Conservation (phyloP, 306 rosid species). For the Trifolium subterraneum region DNA sequence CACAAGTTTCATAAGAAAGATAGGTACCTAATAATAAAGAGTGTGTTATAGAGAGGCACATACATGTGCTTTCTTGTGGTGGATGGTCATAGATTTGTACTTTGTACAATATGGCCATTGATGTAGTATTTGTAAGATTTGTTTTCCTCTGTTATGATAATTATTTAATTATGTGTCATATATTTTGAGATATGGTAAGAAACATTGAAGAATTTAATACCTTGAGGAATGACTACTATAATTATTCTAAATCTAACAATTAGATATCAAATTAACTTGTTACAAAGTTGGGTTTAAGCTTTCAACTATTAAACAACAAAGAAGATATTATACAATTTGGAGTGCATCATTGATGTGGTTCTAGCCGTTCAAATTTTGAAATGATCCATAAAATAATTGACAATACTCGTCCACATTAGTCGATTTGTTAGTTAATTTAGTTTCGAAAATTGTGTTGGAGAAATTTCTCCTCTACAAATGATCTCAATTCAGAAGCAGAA, state of each 20-base stretch:
- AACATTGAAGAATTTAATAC: too few species aligned
- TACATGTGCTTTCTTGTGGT: background rate
- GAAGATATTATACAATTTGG: too few species aligned
- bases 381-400: too few species aligned
- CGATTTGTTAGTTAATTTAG: too few species aligned
- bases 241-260: background rate
- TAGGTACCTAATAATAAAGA: conserved; percentile 10
- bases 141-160: background rate
- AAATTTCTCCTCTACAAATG: too few species aligned
- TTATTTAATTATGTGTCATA: conserved; percentile 1
- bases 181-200: background rate
- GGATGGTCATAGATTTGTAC: background rate
- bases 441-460: too few species aligned
- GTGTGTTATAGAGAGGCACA: conserved; percentile 8
- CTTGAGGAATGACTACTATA: too few species aligned
- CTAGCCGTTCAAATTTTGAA: too few species aligned
- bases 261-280: background rate
- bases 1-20: background rate
- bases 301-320: too few species aligned
- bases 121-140: conserved; percentile 10
- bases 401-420: too few species aligned
- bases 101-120: background rate
- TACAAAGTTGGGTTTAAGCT: background rate
- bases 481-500: too few species aligned
- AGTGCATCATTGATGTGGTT: too few species aligned